Percentiles rank a stretch among this genome's conserved stretches.
These are phyloP conservation scores for Verticillium klebahnii DNA, from an alignment of 2,329 filamentous ascomycete species.

Conservation along the genomic window DNA sequence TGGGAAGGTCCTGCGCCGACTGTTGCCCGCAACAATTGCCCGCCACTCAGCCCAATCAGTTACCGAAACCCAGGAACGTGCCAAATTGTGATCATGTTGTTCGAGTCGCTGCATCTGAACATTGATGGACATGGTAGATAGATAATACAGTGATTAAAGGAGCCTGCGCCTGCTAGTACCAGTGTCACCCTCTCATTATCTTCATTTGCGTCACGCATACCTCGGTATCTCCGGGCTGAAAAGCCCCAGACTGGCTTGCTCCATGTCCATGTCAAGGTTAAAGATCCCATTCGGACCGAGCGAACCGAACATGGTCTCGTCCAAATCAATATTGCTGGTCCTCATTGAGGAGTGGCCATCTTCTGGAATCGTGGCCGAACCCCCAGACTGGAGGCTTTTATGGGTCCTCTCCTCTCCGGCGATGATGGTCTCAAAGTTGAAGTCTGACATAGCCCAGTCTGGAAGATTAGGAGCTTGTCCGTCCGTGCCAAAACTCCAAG, in stretches of 20 bases:
- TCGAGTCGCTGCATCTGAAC: background rate
- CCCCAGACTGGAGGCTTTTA: background rate
- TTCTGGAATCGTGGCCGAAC: background rate
- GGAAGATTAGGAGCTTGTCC: background rate
- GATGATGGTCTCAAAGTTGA: conserved; percentile 7
- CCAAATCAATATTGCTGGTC: background rate
- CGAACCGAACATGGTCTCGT: conserved; percentile 1
- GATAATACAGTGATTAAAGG: background rate
- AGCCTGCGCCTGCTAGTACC: background rate
- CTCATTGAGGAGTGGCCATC: background rate
- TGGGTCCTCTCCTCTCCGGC: background rate
- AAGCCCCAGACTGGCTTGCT: background rate
- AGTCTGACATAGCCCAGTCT: conserved; percentile 7
- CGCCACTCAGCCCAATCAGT: background rate
- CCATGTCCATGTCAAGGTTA: conserved; percentile 5
- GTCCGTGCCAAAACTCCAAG: background rate
- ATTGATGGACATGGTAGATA: background rate
- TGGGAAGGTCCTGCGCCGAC: conserved; percentile 7
- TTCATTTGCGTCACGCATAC: background rate
- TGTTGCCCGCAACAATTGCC: conserved; percentile 3
- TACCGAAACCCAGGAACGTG: background rate
- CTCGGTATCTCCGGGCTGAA: background rate
- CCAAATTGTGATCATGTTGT: background rate
- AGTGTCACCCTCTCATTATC: background rate
- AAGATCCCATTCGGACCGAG: conserved; percentile 4